These are phyloP conservation scores for Cymodocea nodosa DNA, from an alignment of 116 monocot genomes.

Conservation along the genomic window DNA sequence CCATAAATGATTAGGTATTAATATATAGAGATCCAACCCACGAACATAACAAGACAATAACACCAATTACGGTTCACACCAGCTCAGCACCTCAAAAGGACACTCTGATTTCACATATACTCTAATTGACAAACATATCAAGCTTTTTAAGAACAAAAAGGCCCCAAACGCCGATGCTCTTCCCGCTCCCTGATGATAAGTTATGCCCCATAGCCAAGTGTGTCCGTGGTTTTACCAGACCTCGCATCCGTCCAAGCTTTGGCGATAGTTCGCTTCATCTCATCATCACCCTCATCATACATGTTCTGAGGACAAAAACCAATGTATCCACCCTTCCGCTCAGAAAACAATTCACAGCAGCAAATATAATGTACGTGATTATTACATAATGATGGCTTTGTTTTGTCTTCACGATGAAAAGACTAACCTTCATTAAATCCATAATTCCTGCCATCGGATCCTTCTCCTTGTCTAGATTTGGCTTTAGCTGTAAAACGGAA, in stretches of 20 bases:
- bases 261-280: constrained; percentile 71
- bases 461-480: constrained; percentile 42
- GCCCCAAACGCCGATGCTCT: background rate
- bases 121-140: too few relatives aligned
- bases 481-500: constrained; percentile 40
- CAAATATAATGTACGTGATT: too few relatives aligned
- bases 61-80: too few relatives aligned
- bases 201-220: constrained; percentile 13
- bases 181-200: background rate
- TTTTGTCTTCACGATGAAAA: background rate
- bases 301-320: constrained; percentile 40
- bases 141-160: too few relatives aligned
- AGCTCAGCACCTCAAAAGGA: too few relatives aligned
- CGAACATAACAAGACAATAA: background rate
- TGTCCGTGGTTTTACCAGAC: constrained; percentile 38
- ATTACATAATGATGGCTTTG: too few relatives aligned
- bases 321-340: background rate
- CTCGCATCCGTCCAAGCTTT: constrained; percentile 72
- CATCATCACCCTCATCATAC: constrained; percentile 76
- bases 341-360: background rate
- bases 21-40: too few relatives aligned
- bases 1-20: too few relatives aligned
- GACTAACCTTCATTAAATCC: constrained; percentile 59
- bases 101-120: too few relatives aligned
- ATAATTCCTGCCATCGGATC: constrained; percentile 79